Base-by-base conservation (phyloP, 192 early-diverging fungal genomes). In the Powellomyces hirtus region DNA sequence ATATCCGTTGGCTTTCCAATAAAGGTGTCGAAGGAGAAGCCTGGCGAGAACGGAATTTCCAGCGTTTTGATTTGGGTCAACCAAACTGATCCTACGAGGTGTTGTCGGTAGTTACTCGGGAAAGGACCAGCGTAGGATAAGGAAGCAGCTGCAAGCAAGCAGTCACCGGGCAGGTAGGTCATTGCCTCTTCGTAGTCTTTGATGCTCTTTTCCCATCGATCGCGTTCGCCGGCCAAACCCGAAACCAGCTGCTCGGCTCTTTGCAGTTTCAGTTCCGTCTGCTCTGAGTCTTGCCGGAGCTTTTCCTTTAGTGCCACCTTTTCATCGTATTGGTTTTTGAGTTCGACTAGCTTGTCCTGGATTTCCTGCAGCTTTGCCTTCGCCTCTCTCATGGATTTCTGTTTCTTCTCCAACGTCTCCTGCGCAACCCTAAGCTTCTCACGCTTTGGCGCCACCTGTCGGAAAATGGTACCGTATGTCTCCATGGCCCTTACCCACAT, bases 401-500 rank as follows among this genome's bases (percentile, higher is more conserved):
- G 84, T 57, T 84, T 86, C 64, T 85, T 86, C 50, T 85, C 83
- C 35, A 86, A 62, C 0, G 84, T 85, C 42, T 86, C 84, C 62
- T 79, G 79, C 1, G 84, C 84, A 13, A 73, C 38, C 24, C 81
- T 63, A 24, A 86, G 74, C 64, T 85, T 86, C 58, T 86, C 83
- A 35, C 79, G 72, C 68, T 86, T 86, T 16, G 84, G 84, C 22
- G 81, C 82, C 8, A 86, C 84, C 72, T 86, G 81, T 22, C 84
- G 62, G 68, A 79, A 83, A 53, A 84, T 84, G 29, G 75, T 81
- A 29, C 79, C 81, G 73, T 86, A 86, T 0, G 77, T 86, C 59
- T 86, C 84, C 83, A 86, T 85, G 0, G 84, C 84, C 8, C 75
- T 34, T 7, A 85, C 84, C 84, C 84, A 86, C 84, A 86, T 85